A percentile compares a stretch with the other conserved stretches of the same genome.
These are phyloP conservation scores for Thielaviopsis punctulata DNA, from an alignment of 2,329 filamentous ascomycete genomes.

Conservation along the genomic window DNA sequence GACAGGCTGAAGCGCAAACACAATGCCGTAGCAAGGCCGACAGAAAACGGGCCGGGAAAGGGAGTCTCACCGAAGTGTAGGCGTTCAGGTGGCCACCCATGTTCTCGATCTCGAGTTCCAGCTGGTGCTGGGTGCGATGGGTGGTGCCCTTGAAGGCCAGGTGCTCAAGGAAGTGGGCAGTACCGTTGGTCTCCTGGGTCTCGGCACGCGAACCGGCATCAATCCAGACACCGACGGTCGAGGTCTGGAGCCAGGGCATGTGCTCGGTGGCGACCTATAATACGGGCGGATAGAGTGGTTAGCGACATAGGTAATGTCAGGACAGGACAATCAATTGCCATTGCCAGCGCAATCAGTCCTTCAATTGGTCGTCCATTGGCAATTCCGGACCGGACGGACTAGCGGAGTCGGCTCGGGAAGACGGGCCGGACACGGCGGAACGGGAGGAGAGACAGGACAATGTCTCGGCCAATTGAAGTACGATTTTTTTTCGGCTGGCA, in stretches of 20 bases:
- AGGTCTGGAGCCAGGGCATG: conserved; percentile 95
- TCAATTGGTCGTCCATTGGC: conserved; percentile 23
- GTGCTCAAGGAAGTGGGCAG: conserved; percentile 98
- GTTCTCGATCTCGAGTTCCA: conserved; percentile 99
- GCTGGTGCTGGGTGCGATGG: conserved; percentile 87
- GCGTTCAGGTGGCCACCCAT: conserved; percentile 99
- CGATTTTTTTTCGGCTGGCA: too few species aligned
- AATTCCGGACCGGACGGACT: conserved; percentile 11
- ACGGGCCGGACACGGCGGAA: background rate
- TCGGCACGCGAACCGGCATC: conserved; percentile 96
- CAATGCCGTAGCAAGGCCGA: background rate
- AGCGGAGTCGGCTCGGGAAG: background rate
- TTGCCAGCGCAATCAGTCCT: background rate
- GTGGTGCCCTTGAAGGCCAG: conserved; percentile 98
- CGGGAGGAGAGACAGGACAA: background rate
- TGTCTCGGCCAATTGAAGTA: conserved; percentile 16
- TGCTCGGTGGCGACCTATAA: conserved; percentile 87
- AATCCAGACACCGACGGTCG: conserved; percentile 97
- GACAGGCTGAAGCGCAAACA: background rate
- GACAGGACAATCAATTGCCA: background rate
- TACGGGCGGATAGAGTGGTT: background rate
- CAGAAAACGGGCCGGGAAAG: background rate
- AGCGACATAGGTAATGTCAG: background rate
- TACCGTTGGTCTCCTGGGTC: conserved; percentile 97
- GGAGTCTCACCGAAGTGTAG: conserved; percentile 79